Evolutionary conservation across 306 rosid species (phyloP), one percentile per base, ranked within the genome.

Genomic region (Trifolium dubium): DNA sequence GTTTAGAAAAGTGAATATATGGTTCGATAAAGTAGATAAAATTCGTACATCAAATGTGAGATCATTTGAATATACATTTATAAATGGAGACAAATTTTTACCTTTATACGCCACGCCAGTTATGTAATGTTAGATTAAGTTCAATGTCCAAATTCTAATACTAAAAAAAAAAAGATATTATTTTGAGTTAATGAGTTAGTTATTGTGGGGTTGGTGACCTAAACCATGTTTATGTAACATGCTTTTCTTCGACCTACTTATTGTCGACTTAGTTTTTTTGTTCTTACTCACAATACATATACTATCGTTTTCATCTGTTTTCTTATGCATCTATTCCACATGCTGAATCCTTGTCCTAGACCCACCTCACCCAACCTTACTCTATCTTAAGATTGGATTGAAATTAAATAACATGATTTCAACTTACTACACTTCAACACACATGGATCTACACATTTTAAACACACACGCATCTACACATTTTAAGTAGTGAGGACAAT

Each of bases 131-230:
- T n/a, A n/a, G n/a, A 23, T 23, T 23, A 23, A 23, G 23, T 23
- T 23, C 23, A 23, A 23, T 23, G 23, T 23, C 23, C 23, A 23
- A 23, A 23, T 23, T 23, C 23, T 23, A 23, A 23, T 23, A 1
- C 23, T 31, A 47, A 9, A 34, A 15, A 78, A 47, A 9, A 34
- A 15, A 78, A 64, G 23, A 56, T 63, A 44, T 28, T 61, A 23
- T 23, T 23, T 23, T 23, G 23, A 10, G 11, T 44, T 44, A 44
- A 10, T 44, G 54, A 65, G 29, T 65, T 65, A 65, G 19, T 9
- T 69, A 59, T 47, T 11, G 70, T 47, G 51, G 78, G 86, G 69
- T 71, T 83, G 83, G 66, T 76, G 79, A 67, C 77, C 79, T 41
- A 64, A 73, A 79, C 61, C 69, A 66, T 32, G 60, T 39, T 6